Percentiles rank a stretch among this genome's conserved stretches.
These are phyloP conservation scores for Rhodomyrtus psidioides DNA, from an alignment of 441 rosid species.

Conservation along the genomic window DNA sequence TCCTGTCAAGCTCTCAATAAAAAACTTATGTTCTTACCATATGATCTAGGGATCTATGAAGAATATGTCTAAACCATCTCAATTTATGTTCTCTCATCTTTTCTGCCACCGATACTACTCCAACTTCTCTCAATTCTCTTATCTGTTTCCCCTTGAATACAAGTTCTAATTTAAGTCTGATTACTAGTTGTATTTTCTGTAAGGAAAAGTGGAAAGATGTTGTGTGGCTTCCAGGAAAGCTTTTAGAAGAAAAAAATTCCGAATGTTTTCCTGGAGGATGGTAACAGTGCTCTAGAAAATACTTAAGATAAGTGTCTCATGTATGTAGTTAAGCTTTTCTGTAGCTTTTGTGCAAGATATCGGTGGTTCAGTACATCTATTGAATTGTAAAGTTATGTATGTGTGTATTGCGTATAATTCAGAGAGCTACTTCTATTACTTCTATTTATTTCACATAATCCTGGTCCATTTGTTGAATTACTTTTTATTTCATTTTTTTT, in stretches of 20 bases:
- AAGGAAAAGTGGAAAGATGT: background rate
- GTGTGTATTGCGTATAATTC: background rate
- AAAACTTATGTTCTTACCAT: no score
- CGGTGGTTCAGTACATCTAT: background rate
- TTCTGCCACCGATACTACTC: no score
- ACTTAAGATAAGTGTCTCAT: background rate
- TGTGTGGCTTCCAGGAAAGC: background rate
- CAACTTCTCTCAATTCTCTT: no score
- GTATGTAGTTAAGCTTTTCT: background rate
- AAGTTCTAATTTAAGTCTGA: background rate
- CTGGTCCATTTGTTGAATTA: background rate
- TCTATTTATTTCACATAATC: background rate
- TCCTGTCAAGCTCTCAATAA: no score
- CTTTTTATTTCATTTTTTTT: background rate
- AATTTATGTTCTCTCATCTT: no score
- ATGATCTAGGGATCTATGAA: no score
- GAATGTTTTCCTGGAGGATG: background rate
- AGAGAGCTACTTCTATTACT: background rate
- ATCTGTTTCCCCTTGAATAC: background rate
- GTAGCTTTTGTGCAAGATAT: background rate
- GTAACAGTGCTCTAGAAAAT: background rate
- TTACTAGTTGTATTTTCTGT: background rate
- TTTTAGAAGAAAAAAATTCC: background rate
- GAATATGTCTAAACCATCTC: no score
- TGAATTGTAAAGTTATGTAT: background rate